phyloP scores from a whole-genome alignment of 2,329 filamentous ascomycete species.

The Polychaeton citri region DNA sequence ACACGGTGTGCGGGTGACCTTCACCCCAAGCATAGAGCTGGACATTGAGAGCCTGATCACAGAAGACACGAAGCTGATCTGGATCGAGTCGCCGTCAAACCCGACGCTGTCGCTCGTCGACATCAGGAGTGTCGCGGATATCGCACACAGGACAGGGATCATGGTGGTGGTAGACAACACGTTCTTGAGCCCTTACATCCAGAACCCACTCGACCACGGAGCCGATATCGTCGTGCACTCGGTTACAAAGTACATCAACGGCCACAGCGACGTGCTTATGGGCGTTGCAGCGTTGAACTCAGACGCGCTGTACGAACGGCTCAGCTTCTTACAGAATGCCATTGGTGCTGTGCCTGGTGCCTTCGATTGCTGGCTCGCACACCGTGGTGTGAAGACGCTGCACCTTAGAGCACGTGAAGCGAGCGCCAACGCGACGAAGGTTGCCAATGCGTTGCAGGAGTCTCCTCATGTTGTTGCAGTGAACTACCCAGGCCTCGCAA shows the following conservation, averaged over 20 bases:
- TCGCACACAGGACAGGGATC: constrained; percentile 78
- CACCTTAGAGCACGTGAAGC: constrained; percentile 85
- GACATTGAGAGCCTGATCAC: constrained; percentile 77
- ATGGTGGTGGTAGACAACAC: constrained; percentile 99
- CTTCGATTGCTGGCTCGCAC: constrained; percentile 96
- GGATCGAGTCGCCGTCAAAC: constrained; percentile 94
- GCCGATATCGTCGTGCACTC: constrained; percentile 95
- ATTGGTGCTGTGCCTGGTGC: constrained; percentile 89
- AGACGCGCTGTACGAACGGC: constrained; percentile 58
- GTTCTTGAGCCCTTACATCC: constrained; percentile 89
- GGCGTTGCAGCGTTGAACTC: constrained; percentile 92
- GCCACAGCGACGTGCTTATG: constrained; percentile 94
- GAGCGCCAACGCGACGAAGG: constrained; percentile 61
- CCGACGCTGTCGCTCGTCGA: constrained; percentile 88
- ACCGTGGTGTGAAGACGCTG: constrained; percentile 91
- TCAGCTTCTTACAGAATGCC: constrained; percentile 91
- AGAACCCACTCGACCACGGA: constrained; percentile 89
- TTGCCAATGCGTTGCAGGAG: constrained; percentile 64
- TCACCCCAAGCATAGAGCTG: constrained; percentile 81
- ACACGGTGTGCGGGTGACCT: constrained; percentile 88
- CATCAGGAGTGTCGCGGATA: constrained; percentile 69
- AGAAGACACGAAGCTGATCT: constrained; percentile 81
- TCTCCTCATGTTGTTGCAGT: constrained; percentile 76
- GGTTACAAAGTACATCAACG: constrained; percentile 99
- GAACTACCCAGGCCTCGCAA: constrained; percentile 86